Percentiles rank a stretch among this genome's conserved stretches.
Conservation (phyloP, 345 rosid species). For the Hirschfeldia incana region DNA sequence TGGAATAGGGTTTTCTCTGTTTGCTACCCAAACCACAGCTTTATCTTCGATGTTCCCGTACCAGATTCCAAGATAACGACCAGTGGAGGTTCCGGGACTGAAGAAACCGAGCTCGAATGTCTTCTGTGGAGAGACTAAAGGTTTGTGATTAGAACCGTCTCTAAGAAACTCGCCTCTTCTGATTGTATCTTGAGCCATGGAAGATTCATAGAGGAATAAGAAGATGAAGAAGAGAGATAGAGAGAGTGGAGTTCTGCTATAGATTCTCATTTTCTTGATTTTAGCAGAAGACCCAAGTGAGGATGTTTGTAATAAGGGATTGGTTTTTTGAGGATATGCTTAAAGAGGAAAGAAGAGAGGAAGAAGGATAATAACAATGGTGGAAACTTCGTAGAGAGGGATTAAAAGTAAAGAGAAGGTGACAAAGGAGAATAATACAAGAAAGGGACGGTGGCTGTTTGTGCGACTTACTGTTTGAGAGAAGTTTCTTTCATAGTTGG, state of each 20-base stretch:
- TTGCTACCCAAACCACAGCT: constrained; percentile 52
- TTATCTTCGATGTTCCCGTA: constrained; percentile 39
- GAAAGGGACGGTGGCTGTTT: constrained; percentile 22
- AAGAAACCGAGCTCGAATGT: constrained; percentile 44
- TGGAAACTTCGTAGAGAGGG: constrained; percentile 10
- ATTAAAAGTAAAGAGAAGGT: constrained; percentile 10
- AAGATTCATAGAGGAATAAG: constrained; percentile 8
- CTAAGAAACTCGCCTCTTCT: constrained; percentile 30
- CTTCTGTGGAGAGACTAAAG: constrained; percentile 29
- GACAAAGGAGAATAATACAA: constrained; percentile 27
- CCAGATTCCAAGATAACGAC: constrained; percentile 38
- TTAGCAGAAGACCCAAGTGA: constrained; percentile 10
- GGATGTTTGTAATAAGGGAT: background rate
- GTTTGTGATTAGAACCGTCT: constrained; percentile 28
- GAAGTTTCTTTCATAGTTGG: constrained; percentile 21
- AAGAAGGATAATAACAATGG: constrained; percentile 24
- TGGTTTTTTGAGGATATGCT: background rate
- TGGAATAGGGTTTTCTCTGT: constrained; percentile 54
- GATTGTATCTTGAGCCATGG: constrained; percentile 28
- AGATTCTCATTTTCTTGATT: constrained; percentile 18
- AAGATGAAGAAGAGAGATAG: constrained; percentile 16
- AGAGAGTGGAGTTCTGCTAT: background rate
- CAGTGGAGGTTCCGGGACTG: constrained; percentile 30
- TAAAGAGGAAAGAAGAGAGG: background rate
- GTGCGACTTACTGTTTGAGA: constrained; percentile 18